Evolutionary conservation across 2,329 filamentous ascomycete genomes (phyloP).

Genomic region (Leptographium radiaticola): DNA sequence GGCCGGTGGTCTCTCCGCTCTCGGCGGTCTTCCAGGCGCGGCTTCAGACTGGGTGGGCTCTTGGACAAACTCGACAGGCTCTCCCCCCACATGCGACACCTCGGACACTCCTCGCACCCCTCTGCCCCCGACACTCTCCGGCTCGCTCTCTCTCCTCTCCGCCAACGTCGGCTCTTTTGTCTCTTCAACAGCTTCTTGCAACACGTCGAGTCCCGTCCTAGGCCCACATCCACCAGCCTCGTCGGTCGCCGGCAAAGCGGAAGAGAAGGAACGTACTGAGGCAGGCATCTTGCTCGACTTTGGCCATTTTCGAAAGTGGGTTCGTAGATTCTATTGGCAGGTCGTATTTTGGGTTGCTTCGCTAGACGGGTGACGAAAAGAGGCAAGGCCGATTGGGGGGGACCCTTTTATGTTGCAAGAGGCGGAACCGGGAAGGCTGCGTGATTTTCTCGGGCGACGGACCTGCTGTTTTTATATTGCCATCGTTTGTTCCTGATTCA

Average conservation of each 20-base stretch:
- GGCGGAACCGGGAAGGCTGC: background rate
- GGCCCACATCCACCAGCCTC: constrained; percentile 3
- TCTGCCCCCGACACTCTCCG: background rate
- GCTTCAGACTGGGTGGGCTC: no score
- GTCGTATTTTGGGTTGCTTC: background rate
- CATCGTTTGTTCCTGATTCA: background rate
- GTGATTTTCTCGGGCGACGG: constrained; percentile 1
- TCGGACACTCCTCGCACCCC: no score
- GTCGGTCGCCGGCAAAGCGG: constrained; percentile 3
- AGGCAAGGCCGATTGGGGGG: background rate
- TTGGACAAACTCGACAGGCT: no score
- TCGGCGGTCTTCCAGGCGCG: no score
- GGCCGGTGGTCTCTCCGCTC: background rate
- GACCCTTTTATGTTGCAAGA: background rate
- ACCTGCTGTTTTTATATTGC: background rate
- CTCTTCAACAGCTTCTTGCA: background rate
- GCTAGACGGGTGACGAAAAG: background rate
- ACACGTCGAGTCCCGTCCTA: background rate
- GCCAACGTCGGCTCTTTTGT: background rate
- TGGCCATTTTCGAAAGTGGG: constrained; percentile 27
- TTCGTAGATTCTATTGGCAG: background rate
- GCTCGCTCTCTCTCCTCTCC: background rate
- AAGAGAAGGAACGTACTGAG: constrained; percentile 36
- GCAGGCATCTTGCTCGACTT: constrained; percentile 46
- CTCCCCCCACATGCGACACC: no score